Base-by-base conservation (phyloP, 1,139 yeast species). In the Blastobotrys serpentis region DNA sequence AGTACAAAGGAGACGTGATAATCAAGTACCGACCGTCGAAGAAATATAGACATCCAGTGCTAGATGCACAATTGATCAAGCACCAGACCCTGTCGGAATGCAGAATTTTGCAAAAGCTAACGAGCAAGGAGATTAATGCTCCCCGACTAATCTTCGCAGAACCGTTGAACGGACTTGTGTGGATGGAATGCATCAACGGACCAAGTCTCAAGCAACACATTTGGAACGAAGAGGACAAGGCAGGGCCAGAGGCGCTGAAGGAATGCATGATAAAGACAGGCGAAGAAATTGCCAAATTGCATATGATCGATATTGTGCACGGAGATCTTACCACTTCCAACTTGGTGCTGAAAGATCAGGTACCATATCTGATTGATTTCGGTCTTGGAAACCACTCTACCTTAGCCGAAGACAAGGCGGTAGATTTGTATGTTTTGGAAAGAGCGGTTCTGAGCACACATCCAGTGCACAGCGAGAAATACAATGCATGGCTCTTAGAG, bases 241-340 rank as follows among this genome's bases (percentile, higher is more conserved):
- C 36, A 17, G 41, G 0, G 58, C 66, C 17, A 1, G 47, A 48
- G 21, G 16, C 37, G 69, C 69, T 65, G 42, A 40, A 44, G 32
- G 55, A 54, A 23, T 47, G 61, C 14, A 44, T 67, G 44, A 34
- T 51, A 4, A 63, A 66, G 16, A 88, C 86, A 2, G 99, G 98
- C 0, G 61, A 63, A 36, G 77, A 81, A 50, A 78, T 94, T 42
- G 97, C 86, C 0, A 65, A 74, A 47, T 69, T 92, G 58, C 99
- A 94, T 67, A 62, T 76, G 55, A 74, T 79, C 53, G 95, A 88
- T 55, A 79, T 87, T 68, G 82, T 89, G 23, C 99, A 94, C 64
- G 98, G 99, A 1, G 99, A 94, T 64, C 73, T 94, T 60, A 94
- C 99, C 0, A 82, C 94, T 21, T 89, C 98, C 0, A 94, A 94